Conservation (phyloP, 2,329 filamentous ascomycete genomes). For the Rutstroemia sp. region DNA sequence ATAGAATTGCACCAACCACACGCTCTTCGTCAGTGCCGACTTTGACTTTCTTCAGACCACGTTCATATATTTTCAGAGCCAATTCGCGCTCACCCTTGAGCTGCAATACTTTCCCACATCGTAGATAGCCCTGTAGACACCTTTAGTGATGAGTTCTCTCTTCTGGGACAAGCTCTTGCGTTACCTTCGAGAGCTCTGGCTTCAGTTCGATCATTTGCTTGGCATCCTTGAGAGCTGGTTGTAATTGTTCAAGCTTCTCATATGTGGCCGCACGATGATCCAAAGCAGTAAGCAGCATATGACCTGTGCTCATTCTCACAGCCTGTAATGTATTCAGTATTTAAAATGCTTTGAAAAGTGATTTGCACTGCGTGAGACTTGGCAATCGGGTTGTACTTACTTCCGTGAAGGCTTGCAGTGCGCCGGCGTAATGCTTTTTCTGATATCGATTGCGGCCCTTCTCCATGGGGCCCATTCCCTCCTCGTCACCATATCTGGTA, state of each 20-base stretch:
- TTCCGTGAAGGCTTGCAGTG: slow-evolving; percentile 23
- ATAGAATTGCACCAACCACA: slow-evolving; percentile 13
- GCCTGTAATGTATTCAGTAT: slow-evolving; percentile 17
- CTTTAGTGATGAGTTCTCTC: background rate
- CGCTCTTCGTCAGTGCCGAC: slow-evolving; percentile 25
- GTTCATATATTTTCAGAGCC: slow-evolving; percentile 29
- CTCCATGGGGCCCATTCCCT: slow-evolving; percentile 22
- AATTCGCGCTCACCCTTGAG: slow-evolving; percentile 23
- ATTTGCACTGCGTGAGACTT: background rate
- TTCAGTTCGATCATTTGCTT: slow-evolving; percentile 28
- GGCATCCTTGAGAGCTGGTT: slow-evolving; percentile 26
- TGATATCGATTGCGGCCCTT: slow-evolving; percentile 25
- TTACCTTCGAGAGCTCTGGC: slow-evolving; percentile 26
- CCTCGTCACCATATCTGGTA: slow-evolving; percentile 13
- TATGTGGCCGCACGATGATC: slow-evolving; percentile 30
- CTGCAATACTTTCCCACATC: slow-evolving; percentile 28
- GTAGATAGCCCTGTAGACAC: slow-evolving; percentile 26
- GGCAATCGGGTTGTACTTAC: slow-evolving; percentile 11
- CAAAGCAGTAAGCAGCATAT: slow-evolving; percentile 26
- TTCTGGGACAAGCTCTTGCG: background rate
- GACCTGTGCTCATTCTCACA: slow-evolving; percentile 18
- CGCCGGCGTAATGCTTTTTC: slow-evolving; percentile 23
- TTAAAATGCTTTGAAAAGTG: background rate
- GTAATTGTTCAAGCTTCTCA: slow-evolving; percentile 26
- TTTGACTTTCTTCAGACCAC: slow-evolving; percentile 28